Percentiles rank a stretch among this genome's conserved stretches.
phyloP scores from a whole-genome alignment of 441 rosid species.

The Kokia cookei region DNA sequence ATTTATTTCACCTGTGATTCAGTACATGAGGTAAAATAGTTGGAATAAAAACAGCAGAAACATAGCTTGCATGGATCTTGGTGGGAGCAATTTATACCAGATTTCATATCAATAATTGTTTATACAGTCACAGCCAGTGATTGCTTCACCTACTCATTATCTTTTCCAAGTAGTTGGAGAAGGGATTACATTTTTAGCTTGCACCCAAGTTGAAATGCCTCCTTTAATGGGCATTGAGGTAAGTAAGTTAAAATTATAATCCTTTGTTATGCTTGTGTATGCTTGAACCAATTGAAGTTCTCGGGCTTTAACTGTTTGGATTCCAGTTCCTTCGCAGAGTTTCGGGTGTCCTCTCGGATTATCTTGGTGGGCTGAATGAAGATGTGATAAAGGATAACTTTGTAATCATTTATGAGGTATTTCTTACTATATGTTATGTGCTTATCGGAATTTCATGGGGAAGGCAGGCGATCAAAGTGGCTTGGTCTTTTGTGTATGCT shows the following conservation, averaged over 20 bases:
- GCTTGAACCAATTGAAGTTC: slow-evolving; percentile 4
- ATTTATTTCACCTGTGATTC: no score
- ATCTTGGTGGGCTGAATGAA: slow-evolving; percentile 95
- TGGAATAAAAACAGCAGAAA: not conserved
- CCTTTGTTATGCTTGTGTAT: not conserved
- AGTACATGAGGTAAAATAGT: not conserved
- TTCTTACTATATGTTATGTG: not conserved
- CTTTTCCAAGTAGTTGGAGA: slow-evolving; percentile 82
- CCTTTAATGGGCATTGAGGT: slow-evolving; percentile 98
- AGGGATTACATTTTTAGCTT: slow-evolving; percentile 86
- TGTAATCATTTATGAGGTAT: slow-evolving; percentile 90
- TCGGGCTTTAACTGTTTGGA: slow-evolving; percentile 16
- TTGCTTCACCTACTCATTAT: slow-evolving; percentile 96
- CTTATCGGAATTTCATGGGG: not conserved
- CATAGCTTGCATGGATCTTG: not conserved
- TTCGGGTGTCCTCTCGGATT: slow-evolving; percentile 72
- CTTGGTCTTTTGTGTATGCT: not conserved
- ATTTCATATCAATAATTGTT: not conserved
- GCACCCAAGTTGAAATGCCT: slow-evolving; percentile 97
- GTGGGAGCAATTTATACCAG: no score
- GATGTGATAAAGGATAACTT: slow-evolving; percentile 92
- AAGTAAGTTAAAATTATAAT: not conserved
- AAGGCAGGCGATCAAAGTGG: not conserved
- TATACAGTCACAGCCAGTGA: slow-evolving; percentile 62
- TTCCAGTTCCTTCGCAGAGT: slow-evolving; percentile 91